These are phyloP conservation scores for Fremontodendron californicum DNA, from an alignment of 345 rosid species.

Conservation along the genomic window DNA sequence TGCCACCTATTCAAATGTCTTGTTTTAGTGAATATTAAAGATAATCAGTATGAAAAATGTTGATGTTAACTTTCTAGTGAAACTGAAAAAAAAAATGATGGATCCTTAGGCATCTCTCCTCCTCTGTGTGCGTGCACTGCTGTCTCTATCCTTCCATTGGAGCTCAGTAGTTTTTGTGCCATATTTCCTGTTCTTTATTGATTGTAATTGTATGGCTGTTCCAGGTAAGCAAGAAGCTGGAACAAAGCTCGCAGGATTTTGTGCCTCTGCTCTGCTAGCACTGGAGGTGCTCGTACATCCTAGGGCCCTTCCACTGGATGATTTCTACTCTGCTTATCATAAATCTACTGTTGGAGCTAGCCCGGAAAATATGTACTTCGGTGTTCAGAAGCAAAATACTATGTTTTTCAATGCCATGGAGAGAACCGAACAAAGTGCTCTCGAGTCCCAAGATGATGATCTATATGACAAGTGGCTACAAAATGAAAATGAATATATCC, in stretches of 20 bases:
- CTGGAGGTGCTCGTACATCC: slow-evolving; percentile 81
- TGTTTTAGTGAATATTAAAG: too few relatives aligned
- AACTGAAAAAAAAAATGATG: not conserved
- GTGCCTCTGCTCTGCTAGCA: slow-evolving; percentile 62
- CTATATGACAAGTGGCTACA: slow-evolving; percentile 33
- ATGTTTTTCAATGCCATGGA: slow-evolving; percentile 25
- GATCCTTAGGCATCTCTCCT: not conserved
- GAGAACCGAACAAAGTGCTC: too few relatives aligned
- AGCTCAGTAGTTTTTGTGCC: not conserved
- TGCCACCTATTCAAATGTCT: too few relatives aligned
- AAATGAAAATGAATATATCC: slow-evolving; percentile 21
- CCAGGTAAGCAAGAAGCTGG: too few relatives aligned
- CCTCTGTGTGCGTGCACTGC: not conserved
- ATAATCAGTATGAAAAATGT: not conserved
- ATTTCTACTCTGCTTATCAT: slow-evolving; percentile 13
- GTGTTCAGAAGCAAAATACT: slow-evolving; percentile 24
- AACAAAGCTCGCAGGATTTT: slow-evolving; percentile 50
- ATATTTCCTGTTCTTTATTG: not conserved
- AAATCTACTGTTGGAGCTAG: slow-evolving; percentile 22
- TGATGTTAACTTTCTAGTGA: not conserved
- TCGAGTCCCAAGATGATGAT: slow-evolving; percentile 40
- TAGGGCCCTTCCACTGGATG: too few relatives aligned
- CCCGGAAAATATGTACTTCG: slow-evolving; percentile 22
- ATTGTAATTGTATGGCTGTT: not conserved
- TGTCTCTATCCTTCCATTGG: too few relatives aligned